A percentile compares a stretch with the other conserved stretches of the same genome.
Conservation (phyloP, 2,329 filamentous ascomycete species). For the Neofusicoccum sp. region DNA sequence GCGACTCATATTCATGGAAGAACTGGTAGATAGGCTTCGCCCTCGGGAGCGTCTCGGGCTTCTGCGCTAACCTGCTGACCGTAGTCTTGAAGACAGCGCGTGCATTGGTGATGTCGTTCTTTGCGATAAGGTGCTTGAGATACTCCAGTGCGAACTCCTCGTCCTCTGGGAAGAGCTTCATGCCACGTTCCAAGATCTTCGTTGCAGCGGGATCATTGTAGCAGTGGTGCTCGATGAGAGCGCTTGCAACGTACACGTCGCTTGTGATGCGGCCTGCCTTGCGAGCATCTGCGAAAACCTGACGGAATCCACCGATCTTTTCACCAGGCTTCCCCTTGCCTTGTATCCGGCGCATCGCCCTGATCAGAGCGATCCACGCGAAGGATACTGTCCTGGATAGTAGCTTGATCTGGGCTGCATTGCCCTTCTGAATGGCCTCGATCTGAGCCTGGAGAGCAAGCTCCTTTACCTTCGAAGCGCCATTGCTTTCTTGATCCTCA, state of each 20-base stretch:
- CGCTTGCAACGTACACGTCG: conserved; percentile 91
- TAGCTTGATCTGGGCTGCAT: conserved; percentile 69
- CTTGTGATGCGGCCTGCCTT: conserved; percentile 84
- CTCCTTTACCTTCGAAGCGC: conserved; percentile 46
- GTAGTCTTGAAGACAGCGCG: conserved; percentile 95
- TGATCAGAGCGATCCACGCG: conserved; percentile 91
- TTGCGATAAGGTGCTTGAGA: conserved; percentile 87
- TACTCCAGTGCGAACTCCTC: conserved; percentile 94
- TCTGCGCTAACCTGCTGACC: conserved; percentile 75
- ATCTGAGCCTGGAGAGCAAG: conserved; percentile 55
- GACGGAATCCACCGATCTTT: conserved; percentile 69
- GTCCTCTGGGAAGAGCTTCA: conserved; percentile 90
- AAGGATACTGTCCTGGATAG: conserved; percentile 85
- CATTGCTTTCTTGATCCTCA: conserved; percentile 52
- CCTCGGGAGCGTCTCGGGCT: conserved; percentile 70
- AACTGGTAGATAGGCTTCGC: conserved; percentile 84
- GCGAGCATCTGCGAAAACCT: conserved; percentile 85
- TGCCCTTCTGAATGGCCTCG: conserved; percentile 61
- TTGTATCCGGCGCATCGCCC: conserved; percentile 90
- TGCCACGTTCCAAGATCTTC: conserved; percentile 93
- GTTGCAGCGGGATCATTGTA: conserved; percentile 91
- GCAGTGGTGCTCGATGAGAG: conserved; percentile 89
- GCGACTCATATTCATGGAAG: conserved; percentile 92
- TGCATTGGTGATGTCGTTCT: conserved; percentile 92
- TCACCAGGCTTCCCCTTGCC: conserved; percentile 66